Evolutionary conservation across 495 filamentous ascomycete species (phyloP), one percentile per base, ranked within the genome.

Genomic region (Annulohypoxylon bovei): DNA sequence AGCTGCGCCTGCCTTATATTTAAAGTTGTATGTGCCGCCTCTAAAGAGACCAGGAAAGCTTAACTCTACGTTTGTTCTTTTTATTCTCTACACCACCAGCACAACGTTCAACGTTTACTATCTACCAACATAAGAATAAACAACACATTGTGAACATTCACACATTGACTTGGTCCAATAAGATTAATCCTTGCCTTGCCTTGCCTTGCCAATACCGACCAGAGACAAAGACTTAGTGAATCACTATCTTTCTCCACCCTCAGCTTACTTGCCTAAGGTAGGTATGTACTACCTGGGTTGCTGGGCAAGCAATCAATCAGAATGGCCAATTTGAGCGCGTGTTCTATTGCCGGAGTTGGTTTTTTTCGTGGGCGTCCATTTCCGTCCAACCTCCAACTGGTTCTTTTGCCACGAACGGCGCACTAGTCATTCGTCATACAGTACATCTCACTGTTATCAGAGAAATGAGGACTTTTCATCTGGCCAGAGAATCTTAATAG

Each of bases 301-400:
- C 47, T 23, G n/a, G 9, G 47, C 32, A 56, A 60, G 9, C 40
- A 33, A 25, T 58, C 40, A 65, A 56, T 61, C 56, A 70, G 37
- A 65, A 70, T 65, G 67, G 54, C 67, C 22, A 46, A 49, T 55
- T 61, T 25, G 55, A 14, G 35, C 67, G n/a, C 67, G 54, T 65
- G 67, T 64, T 70, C 30, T 54, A 16, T 69, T 69, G 35, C 66
- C 66, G 44, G 32, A 57, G 52, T 69, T 69, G 25, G 52, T 28
- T 33, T 16, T 47, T 18, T 18, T 47, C 28, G 60, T 70, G 53
- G 60, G 60, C 60, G 44, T 32, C 25, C 50, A 47, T 37, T 33
- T 53, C 27, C 54, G 42, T 35, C 39, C 28, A 49, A 7, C 53
- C 25, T 6, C 11, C 52, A 23, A 27, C 42, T 33, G 32, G 42